Evolutionary conservation across 495 filamentous ascomycete genomes (phyloP), one percentile per base, ranked within the genome.

Genomic region (Pseudoneurospora amorphoporcata): DNA sequence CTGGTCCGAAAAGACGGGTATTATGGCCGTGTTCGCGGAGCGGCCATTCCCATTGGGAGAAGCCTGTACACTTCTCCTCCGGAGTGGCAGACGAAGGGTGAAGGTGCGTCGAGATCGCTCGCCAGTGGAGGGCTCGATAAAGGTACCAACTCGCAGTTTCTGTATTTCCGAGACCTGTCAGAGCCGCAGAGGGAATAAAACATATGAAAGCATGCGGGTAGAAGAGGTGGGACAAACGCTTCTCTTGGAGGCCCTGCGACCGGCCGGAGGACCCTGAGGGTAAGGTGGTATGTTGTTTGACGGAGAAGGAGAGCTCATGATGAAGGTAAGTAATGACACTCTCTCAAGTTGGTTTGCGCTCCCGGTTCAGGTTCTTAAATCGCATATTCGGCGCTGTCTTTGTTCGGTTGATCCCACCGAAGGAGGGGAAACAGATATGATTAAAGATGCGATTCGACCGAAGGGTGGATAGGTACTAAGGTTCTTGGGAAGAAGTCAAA

Each of bases 61-160:
- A 73, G 73, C 78, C 61, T 75, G 78, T 77, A 61, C 29, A 3
- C 53, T 61, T 61, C 53, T 61, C 29, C 53, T 61, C 70, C 71
- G 72, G 68, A 72, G 71, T 58, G 58, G 72, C 68, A 77, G 41
- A 73, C 88, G 85, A 19, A 90, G 83, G 39, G 87, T 88, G 71
- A 90, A 87, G 72, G 83, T 81, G 68, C 88, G 86, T 69, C 86
- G 84, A 53, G 85, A 83, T 23, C 88, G 87, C 79, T 90, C 87
- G 76, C 88, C 88, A 3, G 88, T 90, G 12, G 82, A 75, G 37
- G 88, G 88, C 32, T 89, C 79, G 73, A 90, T 86, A 77, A 88
- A 87, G 39, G 87, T 89, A 70, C 87, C 88, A 81, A 88, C 86
- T 42, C 87, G 84, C 39, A 89, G 83, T 81, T 89, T 86, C 84